Conservation (phyloP, 129 eudicot genomes). For the Flaveria brownii region DNA sequence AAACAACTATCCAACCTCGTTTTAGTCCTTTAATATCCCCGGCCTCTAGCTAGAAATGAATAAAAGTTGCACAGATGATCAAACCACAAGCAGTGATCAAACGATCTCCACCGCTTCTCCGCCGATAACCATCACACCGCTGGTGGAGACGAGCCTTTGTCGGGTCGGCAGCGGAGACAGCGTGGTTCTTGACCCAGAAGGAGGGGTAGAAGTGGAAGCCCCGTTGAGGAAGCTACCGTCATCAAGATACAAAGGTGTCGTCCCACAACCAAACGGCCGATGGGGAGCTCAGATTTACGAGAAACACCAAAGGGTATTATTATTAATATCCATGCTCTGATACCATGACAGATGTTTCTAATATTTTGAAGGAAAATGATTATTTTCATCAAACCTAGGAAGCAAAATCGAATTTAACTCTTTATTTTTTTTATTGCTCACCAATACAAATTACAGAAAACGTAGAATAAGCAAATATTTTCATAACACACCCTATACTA, state of each 20-base stretch:
- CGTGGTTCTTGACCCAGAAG: conserved; percentile 48
- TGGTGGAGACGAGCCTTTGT: conserved; percentile 22
- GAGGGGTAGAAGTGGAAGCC: conserved; percentile 64
- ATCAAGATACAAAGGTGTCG: conserved; percentile 81
- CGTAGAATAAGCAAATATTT: too few relatives aligned
- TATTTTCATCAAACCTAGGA: too few relatives aligned
- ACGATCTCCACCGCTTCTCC: conserved; percentile 34
- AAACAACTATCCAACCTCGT: background rate
- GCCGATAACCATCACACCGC: conserved; percentile 23
- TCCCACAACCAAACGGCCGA: conserved; percentile 91
- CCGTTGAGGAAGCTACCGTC: conserved; percentile 81
- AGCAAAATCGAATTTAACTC: too few relatives aligned
- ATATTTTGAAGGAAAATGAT: too few relatives aligned
- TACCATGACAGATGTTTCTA: too few relatives aligned
- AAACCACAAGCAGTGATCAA: conserved; percentile 49
- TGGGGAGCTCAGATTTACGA: conserved; percentile 98
- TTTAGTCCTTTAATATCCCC: background rate
- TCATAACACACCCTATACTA: too few relatives aligned
- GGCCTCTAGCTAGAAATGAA: conserved; percentile 66
- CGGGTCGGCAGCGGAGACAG: conserved; percentile 59
- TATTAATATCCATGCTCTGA: conserved; percentile 14
- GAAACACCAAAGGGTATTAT: conserved; percentile 65
- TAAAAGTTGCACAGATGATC: conserved; percentile 49
- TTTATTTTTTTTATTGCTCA: too few relatives aligned
- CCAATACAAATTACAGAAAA: too few relatives aligned